phyloP scores from a whole-genome alignment of 148 eudicot species.

The Rhododendron simsii region DNA sequence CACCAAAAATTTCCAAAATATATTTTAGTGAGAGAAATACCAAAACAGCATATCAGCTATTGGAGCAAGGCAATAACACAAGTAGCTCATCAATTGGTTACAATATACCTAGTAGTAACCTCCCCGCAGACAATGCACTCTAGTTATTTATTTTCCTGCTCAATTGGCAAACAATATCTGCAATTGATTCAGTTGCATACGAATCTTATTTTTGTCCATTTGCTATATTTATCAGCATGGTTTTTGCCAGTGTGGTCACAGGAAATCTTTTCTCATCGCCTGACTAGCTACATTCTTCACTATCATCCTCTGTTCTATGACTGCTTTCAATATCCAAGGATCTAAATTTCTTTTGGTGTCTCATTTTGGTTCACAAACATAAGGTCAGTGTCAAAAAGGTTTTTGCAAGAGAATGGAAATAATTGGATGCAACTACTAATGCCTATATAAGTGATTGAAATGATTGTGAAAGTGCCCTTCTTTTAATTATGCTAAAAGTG shows the following conservation, averaged over 20 bases:
- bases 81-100: background rate
- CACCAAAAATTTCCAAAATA: background rate
- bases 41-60: background rate
- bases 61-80: background rate
- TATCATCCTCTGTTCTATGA: background rate
- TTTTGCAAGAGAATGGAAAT: background rate
- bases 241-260: background rate
- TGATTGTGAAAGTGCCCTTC: background rate
- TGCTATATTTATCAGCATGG: background rate
- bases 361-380: background rate
- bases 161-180: background rate
- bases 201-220: background rate
- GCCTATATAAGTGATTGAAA: background rate
- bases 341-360: background rate
- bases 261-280: background rate
- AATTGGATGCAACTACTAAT: background rate
- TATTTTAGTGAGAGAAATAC: background rate
- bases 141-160: background rate
- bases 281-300: background rate
- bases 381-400: background rate
- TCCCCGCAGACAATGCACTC: background rate
- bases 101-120: background rate
- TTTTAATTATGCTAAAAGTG: background rate
- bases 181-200: background rate
- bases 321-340: background rate